A percentile compares a stretch with the other conserved stretches of the same genome.
phyloP scores from a whole-genome alignment of 352 stramenopile species.

The Saprolegnia diclina region DNA sequence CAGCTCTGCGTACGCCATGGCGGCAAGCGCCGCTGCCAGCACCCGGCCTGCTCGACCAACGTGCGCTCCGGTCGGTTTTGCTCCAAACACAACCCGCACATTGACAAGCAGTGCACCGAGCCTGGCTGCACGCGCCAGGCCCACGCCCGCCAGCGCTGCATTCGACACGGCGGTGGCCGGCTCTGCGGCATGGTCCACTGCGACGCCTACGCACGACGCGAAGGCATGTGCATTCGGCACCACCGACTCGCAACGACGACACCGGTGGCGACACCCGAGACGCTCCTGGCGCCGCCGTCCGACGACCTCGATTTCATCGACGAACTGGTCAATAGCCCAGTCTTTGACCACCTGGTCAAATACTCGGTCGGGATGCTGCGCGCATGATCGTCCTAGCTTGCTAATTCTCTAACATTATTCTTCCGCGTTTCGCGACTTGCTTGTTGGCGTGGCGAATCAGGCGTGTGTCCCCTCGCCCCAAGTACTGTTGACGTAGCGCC shows the following conservation, averaged over 20 bases:
- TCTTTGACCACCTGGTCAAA: not conserved
- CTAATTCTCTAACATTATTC: not conserved
- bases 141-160: constrained; percentile 50
- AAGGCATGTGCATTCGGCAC: constrained; percentile 74
- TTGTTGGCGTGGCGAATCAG: not conserved
- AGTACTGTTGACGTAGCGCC: no score
- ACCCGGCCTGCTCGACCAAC: constrained; percentile 63
- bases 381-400: not conserved
- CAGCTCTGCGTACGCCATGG: constrained; percentile 73
- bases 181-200: constrained; percentile 63
- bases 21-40: constrained; percentile 67
- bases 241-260: constrained; percentile 33
- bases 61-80: constrained; percentile 32
- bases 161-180: constrained; percentile 73
- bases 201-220: constrained; percentile 69
- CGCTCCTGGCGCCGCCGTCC: not conserved
- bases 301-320: constrained; percentile 4
- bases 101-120: constrained; percentile 6
- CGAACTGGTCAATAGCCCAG: not conserved
- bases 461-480: no score
- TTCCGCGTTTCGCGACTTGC: not conserved
- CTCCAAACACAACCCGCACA: not conserved
- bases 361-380: not conserved
- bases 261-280: not conserved
- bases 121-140: not conserved